phyloP scores from a whole-genome alignment of 192 early-diverging fungal species.

The Rhizoclosmatium globosum region DNA sequence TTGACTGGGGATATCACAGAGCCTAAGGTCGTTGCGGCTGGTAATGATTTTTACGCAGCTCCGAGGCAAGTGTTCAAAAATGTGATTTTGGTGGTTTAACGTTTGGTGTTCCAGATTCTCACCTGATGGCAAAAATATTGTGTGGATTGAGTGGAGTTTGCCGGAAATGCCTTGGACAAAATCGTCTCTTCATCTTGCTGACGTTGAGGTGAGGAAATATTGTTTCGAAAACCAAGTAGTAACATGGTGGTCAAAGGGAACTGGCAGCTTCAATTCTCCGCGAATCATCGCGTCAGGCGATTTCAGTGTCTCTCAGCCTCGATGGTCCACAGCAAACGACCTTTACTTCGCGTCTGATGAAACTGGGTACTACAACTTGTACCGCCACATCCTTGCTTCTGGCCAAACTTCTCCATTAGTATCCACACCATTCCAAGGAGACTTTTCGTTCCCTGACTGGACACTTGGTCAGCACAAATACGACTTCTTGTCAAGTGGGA shows the following conservation, averaged over 20 bases:
- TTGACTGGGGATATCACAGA: slow-evolving; percentile 24
- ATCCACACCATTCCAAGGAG: slow-evolving; percentile 56
- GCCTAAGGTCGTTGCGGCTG: slow-evolving; percentile 57
- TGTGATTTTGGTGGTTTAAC: too few species aligned
- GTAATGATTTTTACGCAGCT: slow-evolving; percentile 72
- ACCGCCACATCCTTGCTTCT: slow-evolving; percentile 51
- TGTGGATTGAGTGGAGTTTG: slow-evolving; percentile 76
- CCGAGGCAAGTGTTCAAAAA: slow-evolving; percentile 44
- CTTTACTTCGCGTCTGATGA: slow-evolving; percentile 76
- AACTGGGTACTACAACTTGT: slow-evolving; percentile 77
- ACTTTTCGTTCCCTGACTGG: slow-evolving; percentile 73
- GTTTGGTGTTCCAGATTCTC: slow-evolving; percentile 42
- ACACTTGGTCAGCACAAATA: slow-evolving; percentile 20
- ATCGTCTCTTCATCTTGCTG: slow-evolving; percentile 63
- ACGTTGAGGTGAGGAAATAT: slow-evolving; percentile 12
- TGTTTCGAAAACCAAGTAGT: not conserved
- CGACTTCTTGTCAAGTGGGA: slow-evolving; percentile 44
- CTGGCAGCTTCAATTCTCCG: not conserved
- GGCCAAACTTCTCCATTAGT: slow-evolving; percentile 33
- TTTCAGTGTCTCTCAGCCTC: slow-evolving; percentile 66
- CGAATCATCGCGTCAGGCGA: slow-evolving; percentile 49
- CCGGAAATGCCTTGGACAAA: slow-evolving; percentile 85
- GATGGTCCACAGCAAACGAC: slow-evolving; percentile 40
- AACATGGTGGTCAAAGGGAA: not conserved
- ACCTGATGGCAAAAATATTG: slow-evolving; percentile 53